Base-by-base conservation (phyloP, 768 basidiomycete genomes). In the Mrakia blollopis region DNA sequence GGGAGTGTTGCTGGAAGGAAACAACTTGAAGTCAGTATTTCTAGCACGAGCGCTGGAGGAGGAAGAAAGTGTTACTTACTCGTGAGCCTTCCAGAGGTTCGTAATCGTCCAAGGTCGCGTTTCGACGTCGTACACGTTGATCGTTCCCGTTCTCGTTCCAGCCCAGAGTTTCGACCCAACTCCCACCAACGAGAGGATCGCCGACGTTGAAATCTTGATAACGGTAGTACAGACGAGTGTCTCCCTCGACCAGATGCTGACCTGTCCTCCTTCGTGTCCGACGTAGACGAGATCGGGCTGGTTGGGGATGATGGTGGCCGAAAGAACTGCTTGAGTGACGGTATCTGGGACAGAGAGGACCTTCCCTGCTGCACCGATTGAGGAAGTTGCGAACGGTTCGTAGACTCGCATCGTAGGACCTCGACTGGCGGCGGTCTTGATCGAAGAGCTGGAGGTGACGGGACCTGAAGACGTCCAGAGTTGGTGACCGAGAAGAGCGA, bases 201-300 rank as follows among this genome's bases (percentile, higher is more conserved):
- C 92, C 63, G 91, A 93, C 41, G 87, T 85, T 8, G 91, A 89
- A 69, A 97, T 89, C 84, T 91, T 93, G 81, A 93, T 85, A 35
- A 92, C 90, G 79, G 92, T 91, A 21, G 88, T 80, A 81, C 92
- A 96, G 11, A 81, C 82, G 57, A 80, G 54, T 18, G 81, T 79
- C n/a, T 77, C 77, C 21, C 78, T 74, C 88, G 82, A 80, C 94
- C 97, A 99, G n/a, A 95, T 85, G 2, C 90, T 91, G 79, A 98
- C 86, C 81, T 87, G 90, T 0, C 96, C 96, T 60, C 91, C 94
- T 83, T 98, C 95, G 80, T 99, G 96, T 0, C 92, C 94, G 47
- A 99, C 85, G 80, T 90, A 97, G 54, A 92, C 91, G 39, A 86
- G 83, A 2, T 87, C 86, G 0, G 90, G 89, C 28, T 88, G 85